Conservation (phyloP, 1,284 basidiomycete species). For the Trichosporon faecale region DNA sequence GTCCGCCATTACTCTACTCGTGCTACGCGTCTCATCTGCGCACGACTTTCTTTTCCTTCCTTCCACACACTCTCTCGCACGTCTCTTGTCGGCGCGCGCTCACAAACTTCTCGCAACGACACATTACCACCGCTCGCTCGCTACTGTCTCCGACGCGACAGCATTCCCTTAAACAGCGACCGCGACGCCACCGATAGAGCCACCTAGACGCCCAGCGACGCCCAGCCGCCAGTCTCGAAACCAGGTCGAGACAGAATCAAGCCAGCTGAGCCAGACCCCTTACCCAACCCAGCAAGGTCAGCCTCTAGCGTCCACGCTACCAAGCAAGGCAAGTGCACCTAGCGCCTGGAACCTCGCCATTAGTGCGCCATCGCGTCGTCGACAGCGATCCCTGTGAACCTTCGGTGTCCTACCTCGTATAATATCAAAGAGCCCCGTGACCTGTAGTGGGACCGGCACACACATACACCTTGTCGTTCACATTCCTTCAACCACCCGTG, state of each 20-base stretch:
- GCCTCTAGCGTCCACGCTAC: not conserved
- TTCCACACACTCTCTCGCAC: not conserved
- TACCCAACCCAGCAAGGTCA: not conserved
- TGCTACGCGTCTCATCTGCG: not conserved
- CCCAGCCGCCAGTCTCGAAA: not conserved
- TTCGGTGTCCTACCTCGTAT: not conserved
- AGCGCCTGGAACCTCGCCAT: not conserved
- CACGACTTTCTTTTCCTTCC: not conserved
- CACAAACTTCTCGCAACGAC: not conserved
- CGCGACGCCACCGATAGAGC: not conserved
- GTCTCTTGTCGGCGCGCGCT: not conserved
- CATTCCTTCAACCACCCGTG: not conserved
- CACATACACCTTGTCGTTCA: not conserved
- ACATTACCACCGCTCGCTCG: not conserved
- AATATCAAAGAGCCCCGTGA: conserved; percentile 1
- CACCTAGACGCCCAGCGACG: too few relatives aligned
- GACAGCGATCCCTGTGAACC: not conserved
- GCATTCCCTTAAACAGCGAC: not conserved
- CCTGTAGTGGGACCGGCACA: not conserved
- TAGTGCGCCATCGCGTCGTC: conserved; percentile 3
- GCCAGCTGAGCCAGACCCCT: conserved; percentile 4
- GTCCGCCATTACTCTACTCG: not conserved
- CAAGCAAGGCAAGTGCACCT: not conserved
- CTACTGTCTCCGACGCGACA: not conserved
- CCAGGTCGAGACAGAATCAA: not conserved